Base-by-base conservation (phyloP, 257 asterid species). In the Solanum pimpinellifolium region DNA sequence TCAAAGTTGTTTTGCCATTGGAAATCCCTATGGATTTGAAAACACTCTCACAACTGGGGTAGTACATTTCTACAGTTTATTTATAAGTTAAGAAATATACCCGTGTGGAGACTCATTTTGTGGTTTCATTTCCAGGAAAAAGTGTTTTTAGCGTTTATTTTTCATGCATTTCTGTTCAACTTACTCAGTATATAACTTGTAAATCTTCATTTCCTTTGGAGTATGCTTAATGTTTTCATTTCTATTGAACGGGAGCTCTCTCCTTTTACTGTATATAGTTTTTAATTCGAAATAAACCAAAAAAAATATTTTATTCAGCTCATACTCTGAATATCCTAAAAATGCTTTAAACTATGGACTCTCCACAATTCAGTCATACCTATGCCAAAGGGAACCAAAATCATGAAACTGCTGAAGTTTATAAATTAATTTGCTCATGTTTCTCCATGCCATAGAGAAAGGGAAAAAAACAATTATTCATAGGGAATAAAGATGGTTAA, bases 1-100 rank as follows among this genome's bases (percentile, higher is more conserved):
- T 66, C 98, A 95, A 91, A 95, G 96, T 91, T 95, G 99, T 91
- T 93, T 92, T 59, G 97, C 98, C 66, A 94, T 95, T 52, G 99
- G 98, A 87, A 96, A 96, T 90, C 99, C 99, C 52, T 95, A 91
- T 85, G 98, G 97, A 88, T 95, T 89, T 76, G 97, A 94, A 89
- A 93, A 96, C 92, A 96, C 98, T 44, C 92, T 95, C 72, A 96
- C 99, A 8, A 93, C 98, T 20, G 99, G 98, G 97, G 98, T 96
- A 92, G 49, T 80, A 47, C 44, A 27, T 29, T 18, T 27, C 42
- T 47, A 47, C 29, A 47, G 66, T 29, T 78, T 27, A 80, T 46
- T 78, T 9, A 16, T 9, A 47, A 47, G 27, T 78, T 46, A 31
- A 80, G 44, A 80, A 80, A 77, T 27, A 78, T 46, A 25, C 23